These are phyloP conservation scores for Salix dunnii DNA, from an alignment of 345 rosid genomes.

Conservation along the genomic window DNA sequence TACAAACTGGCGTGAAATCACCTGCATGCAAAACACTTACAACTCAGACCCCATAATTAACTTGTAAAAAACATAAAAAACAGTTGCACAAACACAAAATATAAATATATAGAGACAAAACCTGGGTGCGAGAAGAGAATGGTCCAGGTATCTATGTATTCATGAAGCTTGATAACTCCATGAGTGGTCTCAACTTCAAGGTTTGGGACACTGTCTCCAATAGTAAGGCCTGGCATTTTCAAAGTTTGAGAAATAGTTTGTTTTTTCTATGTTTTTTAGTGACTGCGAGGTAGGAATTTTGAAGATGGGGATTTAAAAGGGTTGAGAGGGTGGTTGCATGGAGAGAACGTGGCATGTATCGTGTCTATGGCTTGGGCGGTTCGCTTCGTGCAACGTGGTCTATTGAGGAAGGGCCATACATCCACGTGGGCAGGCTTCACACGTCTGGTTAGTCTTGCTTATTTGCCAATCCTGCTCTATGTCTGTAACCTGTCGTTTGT, in stretches of 20 bases:
- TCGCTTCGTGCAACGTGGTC: not conserved
- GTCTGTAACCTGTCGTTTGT: not conserved
- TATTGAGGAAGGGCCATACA: not conserved
- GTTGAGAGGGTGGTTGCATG: slow-evolving; percentile 24
- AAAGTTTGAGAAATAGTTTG: not conserved
- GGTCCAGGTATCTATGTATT: slow-evolving; percentile 57
- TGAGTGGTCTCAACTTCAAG: slow-evolving; percentile 66
- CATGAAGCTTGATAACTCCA: slow-evolving; percentile 62
- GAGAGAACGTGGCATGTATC: slow-evolving; percentile 34
- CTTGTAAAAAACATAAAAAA: not conserved
- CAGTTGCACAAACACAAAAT: not conserved
- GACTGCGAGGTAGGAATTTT: not conserved
- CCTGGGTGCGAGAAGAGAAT: slow-evolving; percentile 83
- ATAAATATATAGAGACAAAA: not conserved
- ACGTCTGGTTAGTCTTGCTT: not conserved
- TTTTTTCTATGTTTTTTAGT: not conserved
- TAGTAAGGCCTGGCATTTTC: slow-evolving; percentile 67
- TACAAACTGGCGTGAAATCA: slow-evolving; percentile 85
- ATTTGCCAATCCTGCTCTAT: not conserved
- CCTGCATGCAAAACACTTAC: slow-evolving; percentile 27
- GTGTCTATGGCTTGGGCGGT: not conserved
- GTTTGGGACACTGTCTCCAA: slow-evolving; percentile 71
- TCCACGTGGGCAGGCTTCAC: slow-evolving; percentile 1
- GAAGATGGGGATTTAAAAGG: not conserved
- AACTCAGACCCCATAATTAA: too few species aligned